Base-by-base conservation (phyloP, 352 stramenopile genomes). In the Blastocystis sp. region DNA sequence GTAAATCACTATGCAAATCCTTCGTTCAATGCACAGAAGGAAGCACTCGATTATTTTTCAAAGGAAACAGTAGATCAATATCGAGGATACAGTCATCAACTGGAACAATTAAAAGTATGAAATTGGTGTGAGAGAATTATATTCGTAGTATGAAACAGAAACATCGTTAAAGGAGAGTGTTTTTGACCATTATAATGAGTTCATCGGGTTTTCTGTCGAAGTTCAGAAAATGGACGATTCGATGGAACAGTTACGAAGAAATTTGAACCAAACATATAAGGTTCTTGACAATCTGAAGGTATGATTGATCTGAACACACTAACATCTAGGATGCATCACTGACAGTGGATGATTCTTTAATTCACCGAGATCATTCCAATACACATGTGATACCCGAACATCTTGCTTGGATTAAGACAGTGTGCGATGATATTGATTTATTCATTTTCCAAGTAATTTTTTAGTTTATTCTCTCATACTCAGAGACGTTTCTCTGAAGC, bases 381-480 rank as follows among this genome's bases (percentile, higher is more conserved):
- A 30, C 56, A 6, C n/a, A 57, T 30, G 73, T 84, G 6, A 84
- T 84, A 68, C 73, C 73, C 24, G 73, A 84, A 17, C 37, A 69
- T 42, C 53, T 84, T 27, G 53, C 73, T 40, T 84, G 73, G 73
- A 84, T 84, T 15, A 84, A 84, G 54, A 84, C 73, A 35, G 73
- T 84, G n/a, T 84, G 73, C 48, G 73, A 84, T 44, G 73, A 84
- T 53, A 84, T 84, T 30, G 73, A 84, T 69, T 37, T 84, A 7
- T 84, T 53, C 24, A 44, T 84, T 17, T 84, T 84, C 53, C 73
- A 84, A 57, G 73, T 84, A 48, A 27, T 11, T 35, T 40, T 11
- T 48, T 13, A 1, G 13, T 56, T 11, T 9, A 57, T 27, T 1
- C 68, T 35, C 44, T 51, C 2, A n/a, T 27, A 59, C 4, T 7